Conservation (phyloP, 1,284 basidiomycete genomes). For the Cutaneotrichosporon spelunceum region DNA sequence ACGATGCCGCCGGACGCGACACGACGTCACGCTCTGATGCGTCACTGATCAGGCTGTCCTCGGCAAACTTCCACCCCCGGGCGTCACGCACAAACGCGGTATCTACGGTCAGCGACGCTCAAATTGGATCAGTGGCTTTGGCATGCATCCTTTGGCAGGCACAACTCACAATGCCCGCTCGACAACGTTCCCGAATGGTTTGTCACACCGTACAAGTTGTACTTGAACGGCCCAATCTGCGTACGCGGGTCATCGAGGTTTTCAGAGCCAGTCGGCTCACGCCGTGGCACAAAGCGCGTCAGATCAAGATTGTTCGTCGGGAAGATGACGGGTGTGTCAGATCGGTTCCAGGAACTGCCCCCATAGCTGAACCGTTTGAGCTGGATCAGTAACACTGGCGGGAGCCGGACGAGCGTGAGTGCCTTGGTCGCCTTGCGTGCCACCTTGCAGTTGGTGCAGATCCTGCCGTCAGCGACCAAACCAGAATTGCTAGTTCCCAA, state of each 20-base stretch:
- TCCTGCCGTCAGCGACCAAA: constrained; percentile 56
- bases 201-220: constrained; percentile 84
- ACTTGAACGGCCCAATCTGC: constrained; percentile 77
- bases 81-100: constrained; percentile 75
- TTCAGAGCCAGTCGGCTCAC: constrained; percentile 60
- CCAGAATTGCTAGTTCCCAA: neutral
- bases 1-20: constrained; percentile 2
- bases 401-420: constrained; percentile 82
- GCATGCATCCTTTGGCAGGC: too few relatives aligned
- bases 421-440: constrained; percentile 78
- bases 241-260: constrained; percentile 66
- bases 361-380: constrained; percentile 94
- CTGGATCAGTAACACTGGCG: constrained; percentile 90
- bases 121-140: constrained; percentile 47
- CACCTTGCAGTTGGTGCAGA: constrained; percentile 86
- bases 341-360: constrained; percentile 83
- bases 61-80: constrained; percentile 79
- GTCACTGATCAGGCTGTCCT: constrained; percentile 72
- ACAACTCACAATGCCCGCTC: constrained; percentile 74
- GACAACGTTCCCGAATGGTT: constrained; percentile 89
- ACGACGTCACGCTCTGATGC: constrained; percentile 76
- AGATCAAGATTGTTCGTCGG: constrained; percentile 79
- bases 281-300: constrained; percentile 83
- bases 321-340: constrained; percentile 85
- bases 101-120: constrained; percentile 55